phyloP scores from a whole-genome alignment of 2,329 filamentous ascomycete species.

The Trichoderma hamatum region DNA sequence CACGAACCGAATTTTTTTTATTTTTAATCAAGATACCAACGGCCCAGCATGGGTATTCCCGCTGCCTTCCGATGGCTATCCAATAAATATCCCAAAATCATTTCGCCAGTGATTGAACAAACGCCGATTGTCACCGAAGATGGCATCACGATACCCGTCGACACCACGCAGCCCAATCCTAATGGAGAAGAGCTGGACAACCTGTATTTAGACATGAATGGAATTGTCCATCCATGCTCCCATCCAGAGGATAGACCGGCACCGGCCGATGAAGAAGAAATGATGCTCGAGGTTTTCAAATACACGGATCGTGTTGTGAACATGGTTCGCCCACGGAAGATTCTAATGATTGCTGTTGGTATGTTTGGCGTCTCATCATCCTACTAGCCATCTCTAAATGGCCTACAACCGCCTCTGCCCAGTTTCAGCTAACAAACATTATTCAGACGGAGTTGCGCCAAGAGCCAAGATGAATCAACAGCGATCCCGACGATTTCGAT shows the following conservation, averaged over 20 bases:
- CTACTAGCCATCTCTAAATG: neutral
- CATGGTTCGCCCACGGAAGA: conserved; percentile 94
- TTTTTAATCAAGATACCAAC: neutral
- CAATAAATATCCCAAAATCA: conserved; percentile 96
- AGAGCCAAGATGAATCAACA: conserved; percentile 99
- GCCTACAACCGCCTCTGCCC: neutral
- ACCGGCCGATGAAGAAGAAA: conserved; percentile 93
- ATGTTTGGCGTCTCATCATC: conserved; percentile 41
- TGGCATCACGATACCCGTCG: conserved; percentile 81
- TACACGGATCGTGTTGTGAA: conserved; percentile 99
- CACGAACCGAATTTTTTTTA: neutral
- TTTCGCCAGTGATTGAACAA: conserved; percentile 88
- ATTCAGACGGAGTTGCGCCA: conserved; percentile 88
- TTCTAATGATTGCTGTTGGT: conserved; percentile 97
- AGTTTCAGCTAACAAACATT: neutral
- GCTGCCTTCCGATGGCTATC: conserved; percentile 96
- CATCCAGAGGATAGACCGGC: conserved; percentile 93
- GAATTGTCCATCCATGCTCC: conserved; percentile 97
- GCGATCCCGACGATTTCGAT: conserved; percentile 90
- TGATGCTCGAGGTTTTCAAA: conserved; percentile 98
- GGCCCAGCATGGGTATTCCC: conserved; percentile 79
- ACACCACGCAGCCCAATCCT: conserved; percentile 82
- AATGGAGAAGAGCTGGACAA: conserved; percentile 99
- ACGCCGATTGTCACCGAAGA: conserved; percentile 76
- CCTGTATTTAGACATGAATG: conserved; percentile 98